Evolutionary conservation across 2,329 filamentous ascomycete species (phyloP), one percentile per base, ranked within the genome.

Genomic region (Amylocarpus encephaloides): DNA sequence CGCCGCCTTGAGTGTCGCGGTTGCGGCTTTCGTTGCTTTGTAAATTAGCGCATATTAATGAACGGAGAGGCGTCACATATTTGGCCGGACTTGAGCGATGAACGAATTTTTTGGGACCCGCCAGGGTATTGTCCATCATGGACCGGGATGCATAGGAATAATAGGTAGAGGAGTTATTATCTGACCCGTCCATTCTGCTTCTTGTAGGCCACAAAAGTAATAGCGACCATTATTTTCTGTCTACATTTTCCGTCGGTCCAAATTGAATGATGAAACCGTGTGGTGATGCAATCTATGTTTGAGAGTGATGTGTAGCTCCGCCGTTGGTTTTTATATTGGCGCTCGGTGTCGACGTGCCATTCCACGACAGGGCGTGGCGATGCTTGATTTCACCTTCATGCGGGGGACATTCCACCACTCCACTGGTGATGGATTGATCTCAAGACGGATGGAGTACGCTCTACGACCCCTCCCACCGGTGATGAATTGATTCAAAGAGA

Each of bases 11-110:
- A 58, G 49, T 50, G 56, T 53, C 39, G 26, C 60, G 13, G 40
- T 59, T 16, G 56, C 54, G 42, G 58, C 57, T 35, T 18, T 57
- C 32, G 47, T 54, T 16, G 55, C 57, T 42, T 56, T 64, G 59
- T 64, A 62, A 57, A 56, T 52, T 51, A 36, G 39, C 7, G n/a
- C 19, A 12, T 38, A 30, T 26, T 47, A 12, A 47, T 47, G 22
- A 47, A 34, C 15, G 15, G 18, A 16, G 44, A 12, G 26, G 36
- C 36, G 35, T 36, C 12, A 29, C 33, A 16, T 7, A 18, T 22
- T 19, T 15, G 19, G n/a, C 19, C 12, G 11, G 40, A 32, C 15
- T 10, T 29, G 11, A 35, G 22, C 38, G 29, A 29, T 19, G 15
- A 49, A 26, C 18, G 19, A n/a, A n/a, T 13, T 3, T n/a, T 13